Evolutionary conservation across 2,329 filamentous ascomycete species (phyloP).

Genomic region (Ambrosiella cleistominuta): DNA sequence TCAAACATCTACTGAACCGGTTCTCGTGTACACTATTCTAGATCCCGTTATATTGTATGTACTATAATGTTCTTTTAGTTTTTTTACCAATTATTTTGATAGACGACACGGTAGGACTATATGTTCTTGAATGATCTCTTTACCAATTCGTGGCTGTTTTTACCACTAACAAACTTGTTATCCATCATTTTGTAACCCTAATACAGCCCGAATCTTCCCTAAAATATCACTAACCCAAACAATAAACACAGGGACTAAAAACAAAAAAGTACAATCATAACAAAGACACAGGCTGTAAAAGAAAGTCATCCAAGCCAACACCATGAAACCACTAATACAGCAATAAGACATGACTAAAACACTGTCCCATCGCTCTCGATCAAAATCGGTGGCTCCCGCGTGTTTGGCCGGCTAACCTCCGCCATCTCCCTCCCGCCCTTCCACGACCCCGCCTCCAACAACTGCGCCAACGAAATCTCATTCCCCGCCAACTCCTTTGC

Average conservation of each 20-base stretch:
- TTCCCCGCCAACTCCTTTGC: slow-evolving; percentile 45
- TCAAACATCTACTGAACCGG: background rate
- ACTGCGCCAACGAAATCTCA: slow-evolving; percentile 65
- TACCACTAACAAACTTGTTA: too few species aligned
- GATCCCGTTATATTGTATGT: slow-evolving; percentile 12
- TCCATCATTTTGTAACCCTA: too few species aligned
- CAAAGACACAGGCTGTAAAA: background rate
- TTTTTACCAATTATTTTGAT: background rate
- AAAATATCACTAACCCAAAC: background rate
- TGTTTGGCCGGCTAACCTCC: slow-evolving; percentile 87
- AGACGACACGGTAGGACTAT: background rate
- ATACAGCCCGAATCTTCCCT: background rate
- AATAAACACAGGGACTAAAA: background rate
- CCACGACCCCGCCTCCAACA: slow-evolving; percentile 93
- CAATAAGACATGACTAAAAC: slow-evolving; percentile 38
- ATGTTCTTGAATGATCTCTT: background rate
- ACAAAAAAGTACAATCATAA: background rate
- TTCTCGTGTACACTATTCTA: slow-evolving; percentile 13
- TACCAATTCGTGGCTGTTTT: too few species aligned
- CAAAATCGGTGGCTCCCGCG: slow-evolving; percentile 88
- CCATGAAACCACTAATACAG: background rate
- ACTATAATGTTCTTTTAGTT: slow-evolving; percentile 6
- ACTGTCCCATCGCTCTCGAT: slow-evolving; percentile 94
- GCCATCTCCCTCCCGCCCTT: slow-evolving; percentile 96
- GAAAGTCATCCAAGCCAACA: background rate